Evolutionary conservation across 2,329 filamentous ascomycete species (phyloP).

Genomic region (Colletotrichum musicola): DNA sequence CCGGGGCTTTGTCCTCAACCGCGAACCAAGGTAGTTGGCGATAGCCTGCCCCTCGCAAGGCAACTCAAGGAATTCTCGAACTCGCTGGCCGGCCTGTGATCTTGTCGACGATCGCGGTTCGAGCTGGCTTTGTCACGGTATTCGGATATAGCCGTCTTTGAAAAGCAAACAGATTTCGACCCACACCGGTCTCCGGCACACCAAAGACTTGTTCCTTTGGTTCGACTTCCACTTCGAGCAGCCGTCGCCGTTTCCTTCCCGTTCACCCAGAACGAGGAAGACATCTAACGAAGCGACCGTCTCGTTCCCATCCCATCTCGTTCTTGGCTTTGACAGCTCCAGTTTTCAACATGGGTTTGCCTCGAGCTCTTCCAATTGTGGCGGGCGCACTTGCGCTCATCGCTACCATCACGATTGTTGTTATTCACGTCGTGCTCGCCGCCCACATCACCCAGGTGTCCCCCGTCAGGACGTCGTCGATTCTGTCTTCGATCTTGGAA

Average conservation of each 20-base stretch:
- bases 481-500: constrained; percentile 55
- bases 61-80: not conserved
- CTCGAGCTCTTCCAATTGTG: constrained; percentile 49
- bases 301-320: constrained; percentile 3
- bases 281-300: not conserved
- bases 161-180: constrained; percentile 16
- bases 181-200: constrained; percentile 38
- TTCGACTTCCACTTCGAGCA: constrained; percentile 2
- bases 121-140: constrained; percentile 1
- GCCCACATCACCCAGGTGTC: constrained; percentile 46
- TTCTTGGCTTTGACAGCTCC: constrained; percentile 28
- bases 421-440: constrained; percentile 56
- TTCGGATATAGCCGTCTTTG: constrained; percentile 14
- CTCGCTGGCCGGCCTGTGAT: constrained; percentile 15
- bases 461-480: constrained; percentile 51
- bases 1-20: constrained; percentile 17
- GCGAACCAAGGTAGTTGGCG: constrained; percentile 15
- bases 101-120: not conserved
- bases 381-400: constrained; percentile 53
- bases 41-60: not conserved
- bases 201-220: not conserved
- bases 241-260: not conserved
- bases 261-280: constrained; percentile 4
- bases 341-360: constrained; percentile 49
- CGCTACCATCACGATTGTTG: constrained; percentile 54